Conservation (phyloP, 169 alveolate species). For the Babesia ovata region DNA sequence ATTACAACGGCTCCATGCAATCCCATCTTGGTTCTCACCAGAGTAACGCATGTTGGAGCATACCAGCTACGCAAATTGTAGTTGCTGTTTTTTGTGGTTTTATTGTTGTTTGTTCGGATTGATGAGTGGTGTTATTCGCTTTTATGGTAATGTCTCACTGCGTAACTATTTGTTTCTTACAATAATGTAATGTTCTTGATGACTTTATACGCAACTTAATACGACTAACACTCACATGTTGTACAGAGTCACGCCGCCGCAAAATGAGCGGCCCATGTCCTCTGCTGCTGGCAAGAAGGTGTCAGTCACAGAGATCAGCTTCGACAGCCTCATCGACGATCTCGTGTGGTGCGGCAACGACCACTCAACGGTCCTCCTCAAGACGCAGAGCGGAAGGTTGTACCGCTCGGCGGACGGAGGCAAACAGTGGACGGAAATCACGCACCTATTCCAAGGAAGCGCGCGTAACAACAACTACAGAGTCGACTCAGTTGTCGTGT, state of each 20-base stretch:
- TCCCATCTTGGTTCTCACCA: too few relatives aligned
- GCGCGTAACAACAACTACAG: slow-evolving; percentile 48
- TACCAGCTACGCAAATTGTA: too few relatives aligned
- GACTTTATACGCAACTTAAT: too few relatives aligned
- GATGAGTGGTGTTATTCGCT: neutral
- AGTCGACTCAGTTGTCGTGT: slow-evolving; percentile 77
- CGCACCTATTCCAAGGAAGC: slow-evolving; percentile 67
- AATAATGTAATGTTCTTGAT: too few relatives aligned
- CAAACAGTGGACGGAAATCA: slow-evolving; percentile 84
- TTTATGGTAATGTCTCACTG: neutral
- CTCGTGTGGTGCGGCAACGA: slow-evolving; percentile 85
- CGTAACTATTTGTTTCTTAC: neutral
- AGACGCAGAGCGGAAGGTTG: slow-evolving; percentile 82
- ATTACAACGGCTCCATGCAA: too few relatives aligned
- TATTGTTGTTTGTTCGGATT: neutral
- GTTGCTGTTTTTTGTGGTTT: too few relatives aligned
- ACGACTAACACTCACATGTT: neutral
- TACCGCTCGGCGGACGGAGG: slow-evolving; percentile 84
- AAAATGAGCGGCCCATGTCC: neutral
- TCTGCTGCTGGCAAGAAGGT: slow-evolving; percentile 79
- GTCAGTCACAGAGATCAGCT: slow-evolving; percentile 84
- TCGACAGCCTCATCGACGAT: slow-evolving; percentile 84
- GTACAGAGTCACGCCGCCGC: neutral
- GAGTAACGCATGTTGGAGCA: too few relatives aligned
- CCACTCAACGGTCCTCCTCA: slow-evolving; percentile 79